These are phyloP conservation scores for Emericellopsis cladophorae DNA, from an alignment of 2,329 filamentous ascomycete species.

Conservation along the genomic window DNA sequence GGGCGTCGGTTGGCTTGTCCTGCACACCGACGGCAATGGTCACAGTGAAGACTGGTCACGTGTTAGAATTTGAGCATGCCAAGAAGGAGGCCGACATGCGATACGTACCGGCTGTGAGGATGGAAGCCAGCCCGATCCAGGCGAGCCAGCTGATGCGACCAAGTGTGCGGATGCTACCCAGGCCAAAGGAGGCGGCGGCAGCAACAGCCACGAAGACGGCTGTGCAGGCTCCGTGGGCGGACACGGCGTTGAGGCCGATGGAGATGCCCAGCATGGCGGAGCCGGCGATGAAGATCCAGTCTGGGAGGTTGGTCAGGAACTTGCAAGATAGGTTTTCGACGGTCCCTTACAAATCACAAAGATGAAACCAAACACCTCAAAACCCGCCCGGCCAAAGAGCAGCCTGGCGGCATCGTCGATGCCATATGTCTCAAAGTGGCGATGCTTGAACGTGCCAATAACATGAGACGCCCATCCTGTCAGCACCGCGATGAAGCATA, in stretches of 20 bases:
- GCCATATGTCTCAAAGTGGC: slow-evolving; percentile 36
- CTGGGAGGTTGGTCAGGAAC: neutral
- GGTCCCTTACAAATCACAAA: slow-evolving; percentile 22
- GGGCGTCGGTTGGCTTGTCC: slow-evolving; percentile 11
- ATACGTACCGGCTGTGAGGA: slow-evolving; percentile 13
- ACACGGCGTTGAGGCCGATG: slow-evolving; percentile 26
- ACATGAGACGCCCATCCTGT: slow-evolving; percentile 1
- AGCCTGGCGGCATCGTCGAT: slow-evolving; percentile 38
- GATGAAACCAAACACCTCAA: slow-evolving; percentile 23
- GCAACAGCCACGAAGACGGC: slow-evolving; percentile 25
- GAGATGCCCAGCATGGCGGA: slow-evolving; percentile 26
- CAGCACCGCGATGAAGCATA: neutral
- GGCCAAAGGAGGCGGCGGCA: slow-evolving; percentile 12
- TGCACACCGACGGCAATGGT: slow-evolving; percentile 17
- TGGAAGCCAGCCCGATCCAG: slow-evolving; percentile 16
- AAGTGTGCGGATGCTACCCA: slow-evolving; percentile 19
- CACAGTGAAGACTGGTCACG: slow-evolving; percentile 10
- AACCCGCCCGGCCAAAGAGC: slow-evolving; percentile 33
- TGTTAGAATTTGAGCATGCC: too few species aligned
- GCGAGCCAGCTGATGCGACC: slow-evolving; percentile 19
- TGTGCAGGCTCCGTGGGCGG: slow-evolving; percentile 23
- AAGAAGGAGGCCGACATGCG: neutral
- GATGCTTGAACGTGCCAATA: slow-evolving; percentile 33
- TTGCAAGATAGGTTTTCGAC: neutral
- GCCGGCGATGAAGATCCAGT: slow-evolving; percentile 15